phyloP scores from a whole-genome alignment of 192 early-diverging fungal genomes.

The Phlyctochytrium bullatum region DNA sequence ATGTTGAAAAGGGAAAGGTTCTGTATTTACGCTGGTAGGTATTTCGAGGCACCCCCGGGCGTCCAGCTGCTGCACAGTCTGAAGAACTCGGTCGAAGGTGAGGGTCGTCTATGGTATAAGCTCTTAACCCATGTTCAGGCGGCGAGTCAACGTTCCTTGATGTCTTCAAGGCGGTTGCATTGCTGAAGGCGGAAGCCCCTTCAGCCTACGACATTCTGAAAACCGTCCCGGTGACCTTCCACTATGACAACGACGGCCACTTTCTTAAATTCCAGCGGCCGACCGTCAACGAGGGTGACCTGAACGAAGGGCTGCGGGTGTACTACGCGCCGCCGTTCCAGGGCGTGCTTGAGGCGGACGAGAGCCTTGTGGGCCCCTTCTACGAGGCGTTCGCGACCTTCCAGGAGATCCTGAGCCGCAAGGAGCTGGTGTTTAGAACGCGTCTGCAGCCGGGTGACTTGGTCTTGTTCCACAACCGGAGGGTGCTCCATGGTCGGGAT shows the following conservation, averaged over 20 bases:
- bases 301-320: slow-evolving; percentile 48
- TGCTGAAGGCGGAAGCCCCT: slow-evolving; percentile 54
- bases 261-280: slow-evolving; percentile 68
- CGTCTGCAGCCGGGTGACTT: slow-evolving; percentile 67
- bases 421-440: slow-evolving; percentile 53
- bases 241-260: slow-evolving; percentile 77
- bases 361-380: slow-evolving; percentile 49
- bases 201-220: slow-evolving; percentile 59
- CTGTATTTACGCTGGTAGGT: neutral
- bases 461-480: slow-evolving; percentile 75
- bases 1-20: slow-evolving; percentile 27
- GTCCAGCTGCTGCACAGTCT: slow-evolving; percentile 77
- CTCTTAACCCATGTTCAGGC: slow-evolving; percentile 40
- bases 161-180: slow-evolving; percentile 64
- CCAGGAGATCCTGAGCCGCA: slow-evolving; percentile 55
- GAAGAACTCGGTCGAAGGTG: slow-evolving; percentile 65
- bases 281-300: slow-evolving; percentile 54
- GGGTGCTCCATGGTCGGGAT: slow-evolving; percentile 75
- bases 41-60: slow-evolving; percentile 76
- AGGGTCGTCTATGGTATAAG: neutral
- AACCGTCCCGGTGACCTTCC: slow-evolving; percentile 68
- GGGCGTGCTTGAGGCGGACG: slow-evolving; percentile 59
- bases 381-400: slow-evolving; percentile 67
- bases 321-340: slow-evolving; percentile 86
- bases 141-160: slow-evolving; percentile 76